Conservation (phyloP, 2,329 filamentous ascomycete genomes). For the Aspergillus fumigatiaffinis region DNA sequence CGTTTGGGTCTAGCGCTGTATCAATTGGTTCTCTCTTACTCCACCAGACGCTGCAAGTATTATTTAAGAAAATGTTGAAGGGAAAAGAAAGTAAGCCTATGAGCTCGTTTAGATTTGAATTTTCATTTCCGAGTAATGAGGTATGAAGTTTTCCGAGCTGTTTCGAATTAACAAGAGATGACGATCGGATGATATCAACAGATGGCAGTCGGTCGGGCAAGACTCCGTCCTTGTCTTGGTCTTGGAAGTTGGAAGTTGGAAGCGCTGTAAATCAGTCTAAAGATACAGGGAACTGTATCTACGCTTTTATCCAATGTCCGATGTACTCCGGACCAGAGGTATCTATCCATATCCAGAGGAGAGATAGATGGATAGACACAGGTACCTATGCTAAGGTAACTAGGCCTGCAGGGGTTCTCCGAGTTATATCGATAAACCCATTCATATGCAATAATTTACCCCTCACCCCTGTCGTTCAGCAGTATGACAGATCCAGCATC, state of each 20-base stretch:
- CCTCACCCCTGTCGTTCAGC: not conserved
- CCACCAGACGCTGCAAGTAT: not conserved
- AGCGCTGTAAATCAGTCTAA: too few species aligned
- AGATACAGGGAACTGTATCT: not conserved
- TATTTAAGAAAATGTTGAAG: not conserved
- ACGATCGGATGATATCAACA: slow-evolving; percentile 3
- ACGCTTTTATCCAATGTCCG: not conserved
- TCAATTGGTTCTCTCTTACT: not conserved
- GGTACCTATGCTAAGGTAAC: not conserved
- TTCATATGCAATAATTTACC: slow-evolving; percentile 1
- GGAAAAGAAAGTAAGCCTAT: not conserved
- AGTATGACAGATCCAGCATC: slow-evolving; percentile 1
- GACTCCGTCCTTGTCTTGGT: not conserved
- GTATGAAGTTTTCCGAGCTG: not conserved
- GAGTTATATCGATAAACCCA: not conserved
- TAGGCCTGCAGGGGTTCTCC: not conserved
- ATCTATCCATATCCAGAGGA: not conserved
- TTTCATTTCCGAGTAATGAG: not conserved
- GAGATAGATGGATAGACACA: not conserved
- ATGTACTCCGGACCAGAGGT: too few species aligned
- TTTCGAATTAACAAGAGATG: not conserved
- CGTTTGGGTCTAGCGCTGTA: slow-evolving; percentile 13
- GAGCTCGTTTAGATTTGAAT: not conserved
- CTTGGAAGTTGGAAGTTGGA: not conserved
- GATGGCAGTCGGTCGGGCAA: not conserved